Evolutionary conservation across 2,329 filamentous ascomycete species (phyloP).

Genomic region (Nemania abortiva): DNA sequence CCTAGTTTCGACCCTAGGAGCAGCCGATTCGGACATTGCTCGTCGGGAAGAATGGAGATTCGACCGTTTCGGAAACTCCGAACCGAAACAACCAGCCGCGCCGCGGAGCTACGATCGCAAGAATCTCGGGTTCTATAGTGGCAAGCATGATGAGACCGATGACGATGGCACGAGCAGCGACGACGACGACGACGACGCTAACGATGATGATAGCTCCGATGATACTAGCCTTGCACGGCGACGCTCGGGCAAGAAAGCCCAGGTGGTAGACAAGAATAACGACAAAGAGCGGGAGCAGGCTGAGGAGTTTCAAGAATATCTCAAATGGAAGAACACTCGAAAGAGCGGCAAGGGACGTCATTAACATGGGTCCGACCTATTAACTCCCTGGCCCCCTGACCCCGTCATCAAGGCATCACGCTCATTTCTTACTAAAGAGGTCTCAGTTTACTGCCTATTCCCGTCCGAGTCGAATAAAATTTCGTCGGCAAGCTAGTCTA

Average conservation of each 20-base stretch:
- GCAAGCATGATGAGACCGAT: background rate
- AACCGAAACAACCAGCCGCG: background rate
- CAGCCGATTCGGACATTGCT: conserved; percentile 25
- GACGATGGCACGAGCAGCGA: background rate
- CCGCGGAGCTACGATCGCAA: conserved; percentile 4
- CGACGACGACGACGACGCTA: background rate
- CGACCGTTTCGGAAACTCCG: conserved; percentile 16
- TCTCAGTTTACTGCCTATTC: too few species aligned
- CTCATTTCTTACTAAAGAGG: background rate
- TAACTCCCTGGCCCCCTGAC: too few species aligned
- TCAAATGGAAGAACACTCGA: conserved; percentile 12
- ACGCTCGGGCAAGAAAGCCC: background rate
- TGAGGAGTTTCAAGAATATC: conserved; percentile 18
- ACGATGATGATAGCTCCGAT: background rate
- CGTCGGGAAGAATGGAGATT: conserved; percentile 28
- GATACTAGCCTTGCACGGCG: background rate
- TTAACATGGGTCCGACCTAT: background rate
- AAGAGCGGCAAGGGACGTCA: conserved; percentile 11
- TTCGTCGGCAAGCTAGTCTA: too few species aligned
- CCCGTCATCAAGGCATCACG: background rate
- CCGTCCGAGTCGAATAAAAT: too few species aligned
- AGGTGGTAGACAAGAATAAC: background rate
- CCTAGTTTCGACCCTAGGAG: conserved; percentile 26
- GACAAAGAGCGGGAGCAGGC: background rate
- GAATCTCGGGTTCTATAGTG: conserved; percentile 1